Evolutionary conservation across 1,284 basidiomycete species (phyloP).

Genomic region (Trametes hirsuta): DNA sequence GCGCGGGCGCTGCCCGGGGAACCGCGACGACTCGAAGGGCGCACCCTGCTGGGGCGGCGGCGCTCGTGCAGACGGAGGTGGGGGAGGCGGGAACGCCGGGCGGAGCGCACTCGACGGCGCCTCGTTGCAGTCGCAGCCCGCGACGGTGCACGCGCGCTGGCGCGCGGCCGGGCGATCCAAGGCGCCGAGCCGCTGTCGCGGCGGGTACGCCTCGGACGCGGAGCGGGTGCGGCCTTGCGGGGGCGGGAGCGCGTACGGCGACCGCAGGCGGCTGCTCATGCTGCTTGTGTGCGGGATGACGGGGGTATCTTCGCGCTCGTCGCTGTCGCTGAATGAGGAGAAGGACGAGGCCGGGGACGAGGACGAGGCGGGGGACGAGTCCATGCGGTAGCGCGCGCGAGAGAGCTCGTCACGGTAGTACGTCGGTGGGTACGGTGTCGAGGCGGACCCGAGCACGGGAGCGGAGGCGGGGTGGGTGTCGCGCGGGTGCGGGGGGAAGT

Average conservation of each 20-base stretch:
- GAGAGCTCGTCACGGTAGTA: slow-evolving; percentile 8
- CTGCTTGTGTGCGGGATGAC: neutral
- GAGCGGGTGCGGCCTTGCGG: slow-evolving; percentile 13
- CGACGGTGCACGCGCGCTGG: slow-evolving; percentile 20
- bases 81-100: slow-evolving; percentile 19
- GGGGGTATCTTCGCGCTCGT: slow-evolving; percentile 12
- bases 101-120: slow-evolving; percentile 19
- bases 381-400: slow-evolving; percentile 9
- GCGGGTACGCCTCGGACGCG: slow-evolving; percentile 13
- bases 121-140: slow-evolving; percentile 21
- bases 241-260: neutral
- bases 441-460: too few relatives aligned
- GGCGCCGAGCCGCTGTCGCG: too few relatives aligned
- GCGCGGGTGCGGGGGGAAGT: slow-evolving; percentile 47
- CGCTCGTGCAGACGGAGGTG: too few relatives aligned
- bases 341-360: too few relatives aligned
- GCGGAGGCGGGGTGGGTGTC: too few relatives aligned
- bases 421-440: neutral
- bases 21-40: too few relatives aligned
- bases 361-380: slow-evolving; percentile 15
- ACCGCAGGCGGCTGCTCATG: too few relatives aligned
- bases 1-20: too few relatives aligned
- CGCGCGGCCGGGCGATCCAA: slow-evolving; percentile 7
- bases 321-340: slow-evolving; percentile 20
- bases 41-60: too few relatives aligned